Evolutionary conservation across 139 green algal genomes (phyloP).

Genomic region (Spirogloea muscicola): DNA sequence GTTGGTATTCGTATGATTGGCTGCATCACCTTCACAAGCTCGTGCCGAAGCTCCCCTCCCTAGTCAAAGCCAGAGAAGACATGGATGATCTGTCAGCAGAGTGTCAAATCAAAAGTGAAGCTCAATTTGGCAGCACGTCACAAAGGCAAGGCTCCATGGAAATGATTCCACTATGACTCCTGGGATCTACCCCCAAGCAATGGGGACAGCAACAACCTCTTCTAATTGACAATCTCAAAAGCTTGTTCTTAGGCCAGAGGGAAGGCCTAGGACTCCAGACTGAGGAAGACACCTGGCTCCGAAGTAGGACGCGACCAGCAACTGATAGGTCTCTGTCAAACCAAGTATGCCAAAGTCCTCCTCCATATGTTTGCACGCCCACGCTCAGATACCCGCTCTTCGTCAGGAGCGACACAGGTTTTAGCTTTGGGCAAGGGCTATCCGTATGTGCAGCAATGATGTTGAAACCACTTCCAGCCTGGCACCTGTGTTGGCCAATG

Average conservation of each 20-base stretch:
- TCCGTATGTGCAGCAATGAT: conserved; percentile 95
- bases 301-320: conserved; percentile 56
- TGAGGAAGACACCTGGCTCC: too few species aligned
- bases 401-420: conserved; percentile 62
- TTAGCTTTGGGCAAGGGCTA: conserved; percentile 55
- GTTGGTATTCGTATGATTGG: conserved; percentile 54
- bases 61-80: too few species aligned
- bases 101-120: too few species aligned
- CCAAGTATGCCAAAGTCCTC: conserved; percentile 96
- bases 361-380: conserved; percentile 88
- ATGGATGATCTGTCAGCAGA: too few species aligned
- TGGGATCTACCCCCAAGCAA: too few species aligned
- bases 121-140: too few species aligned
- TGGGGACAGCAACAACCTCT: too few species aligned
- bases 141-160: too few species aligned
- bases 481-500: conserved; percentile 22
- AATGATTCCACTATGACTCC: too few species aligned
- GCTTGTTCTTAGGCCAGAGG: too few species aligned
- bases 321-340: conserved; percentile 93
- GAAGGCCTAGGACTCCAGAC: too few species aligned
- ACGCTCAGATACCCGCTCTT: conserved; percentile 68
- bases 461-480: conserved; percentile 67
- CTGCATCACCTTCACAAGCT: conserved; percentile 16
- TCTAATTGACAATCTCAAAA: too few species aligned
- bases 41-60: background rate